Evolutionary conservation across 352 stramenopile genomes (phyloP), one percentile per base, ranked within the genome.

Genomic region (Globisporangium acanthophoron): DNA sequence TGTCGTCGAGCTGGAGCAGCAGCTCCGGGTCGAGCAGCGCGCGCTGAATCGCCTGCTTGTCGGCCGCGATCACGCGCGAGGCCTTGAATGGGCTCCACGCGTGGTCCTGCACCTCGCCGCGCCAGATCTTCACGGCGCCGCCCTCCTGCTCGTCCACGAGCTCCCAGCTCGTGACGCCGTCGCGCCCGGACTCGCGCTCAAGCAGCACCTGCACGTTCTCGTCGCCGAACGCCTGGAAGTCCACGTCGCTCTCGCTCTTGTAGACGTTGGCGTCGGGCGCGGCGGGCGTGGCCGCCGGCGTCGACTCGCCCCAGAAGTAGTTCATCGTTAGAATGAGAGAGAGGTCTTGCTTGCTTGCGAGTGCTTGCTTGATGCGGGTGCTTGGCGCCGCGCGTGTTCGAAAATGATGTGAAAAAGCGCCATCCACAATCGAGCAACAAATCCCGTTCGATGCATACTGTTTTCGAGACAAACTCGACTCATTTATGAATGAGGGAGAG

Each of bases 71-170:
- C 48, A 66, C 68, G 56, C 74, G 67, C 44, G 72, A 70, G 27
- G 78, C 82, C 40, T 78, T 77, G 69, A 93, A 92, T 35, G 77
- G 68, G 46, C 75, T 85, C 84, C 84, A 93, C 45, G 80, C 73
- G 55, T 69, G 80, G 41, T 69, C 69, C 18, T 87, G 65, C 0
- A 93, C 77, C 21, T 75, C 72, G 27, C 80, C 84, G 52, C 81
- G 79, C 76, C 78, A 90, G 62, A 93, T 74, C 43, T 67, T 62
- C 12, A 85, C 66, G 11, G 61, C 66, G 4, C 85, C 67, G 0
- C 68, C 71, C 2, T 85, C 62, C 0, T 72, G 51, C 24, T 85
- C 71, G 48, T 88, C 74, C 24, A 88, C 71, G 54, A 90, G 56
- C 46, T 85, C 74, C 84, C 84, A 93, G 40, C 68, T 83, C 13